Base-by-base conservation (phyloP, 2,329 filamentous ascomycete genomes). In the Biscogniauxia marginata region DNA sequence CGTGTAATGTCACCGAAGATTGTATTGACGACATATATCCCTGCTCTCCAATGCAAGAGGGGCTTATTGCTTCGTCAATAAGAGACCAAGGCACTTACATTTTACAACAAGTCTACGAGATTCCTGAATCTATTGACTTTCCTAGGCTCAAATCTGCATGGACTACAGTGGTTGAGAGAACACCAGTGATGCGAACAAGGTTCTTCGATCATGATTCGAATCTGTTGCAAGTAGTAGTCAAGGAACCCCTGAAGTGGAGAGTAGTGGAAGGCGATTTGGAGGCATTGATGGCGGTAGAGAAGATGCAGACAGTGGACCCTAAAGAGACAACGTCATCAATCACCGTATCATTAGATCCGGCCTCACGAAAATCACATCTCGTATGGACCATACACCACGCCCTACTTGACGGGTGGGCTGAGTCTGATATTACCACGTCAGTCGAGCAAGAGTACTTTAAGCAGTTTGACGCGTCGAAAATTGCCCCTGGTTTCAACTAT, bases 361-460 rank as follows among this genome's bases (percentile, higher is more conserved):
- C 30, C 39, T 54, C 52, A 39, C 44, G 18, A 22, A 34, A 22
- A 54, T 49, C 5, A 18, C 48, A 49, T 34, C 52, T 54, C 39
- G 46, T 54, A 13, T 54, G 52, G 52, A 54, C 52, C 7, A 24
- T 25, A 30, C 52, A 54, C 25, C 52, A 54, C 19, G 52, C 45
- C 22, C 19, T 54, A 46, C 46, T 47, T 9, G 52, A 54, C 46
- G 52, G 52, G n/a, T 34, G 43, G 20, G 48, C 48, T 21, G 45
- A 54, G 20, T 47, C 34, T 11, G 52, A 54, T 19, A 49, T 54
- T 19, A 20, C 48, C 19, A 47, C 24, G 11, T 47, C 24, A 16
- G 45, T 54, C n/a, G 52, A 54, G 49, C 46, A 22, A 22, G 45
- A 25, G 20, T 54, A 54, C 46, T 21, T 34, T 22, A 24, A 49